Evolutionary conservation across 176 grass and related monocot genomes (phyloP).

Genomic region (Lolium perenne): DNA sequence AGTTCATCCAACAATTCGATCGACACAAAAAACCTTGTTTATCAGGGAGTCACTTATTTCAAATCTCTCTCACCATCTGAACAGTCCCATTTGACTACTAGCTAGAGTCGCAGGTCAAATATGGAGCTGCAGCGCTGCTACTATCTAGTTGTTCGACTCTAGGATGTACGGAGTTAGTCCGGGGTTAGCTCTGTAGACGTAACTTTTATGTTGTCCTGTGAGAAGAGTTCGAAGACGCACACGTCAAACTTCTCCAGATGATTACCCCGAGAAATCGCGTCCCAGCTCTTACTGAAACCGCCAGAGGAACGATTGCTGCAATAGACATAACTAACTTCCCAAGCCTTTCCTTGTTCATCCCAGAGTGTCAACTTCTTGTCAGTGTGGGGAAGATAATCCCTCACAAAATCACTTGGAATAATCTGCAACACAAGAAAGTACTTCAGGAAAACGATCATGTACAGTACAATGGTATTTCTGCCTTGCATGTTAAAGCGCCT

Average conservation of each 20-base stretch:
- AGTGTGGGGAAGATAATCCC: constrained; percentile 49
- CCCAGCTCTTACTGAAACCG: constrained; percentile 74
- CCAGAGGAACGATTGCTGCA: constrained; percentile 39
- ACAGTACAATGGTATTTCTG: background rate
- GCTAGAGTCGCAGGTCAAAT: background rate
- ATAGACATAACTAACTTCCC: constrained; percentile 66
- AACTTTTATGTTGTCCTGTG: constrained; percentile 67
- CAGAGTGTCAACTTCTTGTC: constrained; percentile 62
- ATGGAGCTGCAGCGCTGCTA: background rate
- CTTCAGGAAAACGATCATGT: background rate
- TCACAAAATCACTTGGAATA: constrained; percentile 59
- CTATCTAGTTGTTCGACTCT: background rate
- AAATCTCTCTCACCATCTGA: background rate
- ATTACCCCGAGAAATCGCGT: constrained; percentile 59
- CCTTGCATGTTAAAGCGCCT: background rate
- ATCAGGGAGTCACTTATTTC: constrained; percentile 9
- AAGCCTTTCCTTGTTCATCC: constrained; percentile 69
- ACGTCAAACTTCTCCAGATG: constrained; percentile 80
- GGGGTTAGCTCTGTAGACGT: background rate
- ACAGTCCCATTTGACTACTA: background rate
- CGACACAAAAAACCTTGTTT: background rate
- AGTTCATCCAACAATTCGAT: background rate
- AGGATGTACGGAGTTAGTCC: constrained; percentile 12
- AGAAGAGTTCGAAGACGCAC: constrained; percentile 79
- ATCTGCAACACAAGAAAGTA: constrained; percentile 57